Evolutionary conservation across 164 flowering plant genomes (phyloP).

Genomic region (Magnolia kwangsiensis): DNA sequence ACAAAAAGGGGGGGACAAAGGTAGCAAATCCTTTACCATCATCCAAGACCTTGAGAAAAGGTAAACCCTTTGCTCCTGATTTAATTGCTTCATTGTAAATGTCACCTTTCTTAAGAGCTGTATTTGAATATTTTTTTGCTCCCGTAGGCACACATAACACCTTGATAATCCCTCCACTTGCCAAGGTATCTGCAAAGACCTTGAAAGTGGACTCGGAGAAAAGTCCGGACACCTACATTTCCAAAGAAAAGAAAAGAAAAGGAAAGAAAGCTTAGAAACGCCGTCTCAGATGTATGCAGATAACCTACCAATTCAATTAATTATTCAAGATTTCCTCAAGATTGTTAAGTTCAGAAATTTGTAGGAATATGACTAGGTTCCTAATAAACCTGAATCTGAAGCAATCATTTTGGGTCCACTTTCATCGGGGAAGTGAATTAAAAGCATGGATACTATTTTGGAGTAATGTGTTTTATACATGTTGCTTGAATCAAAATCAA

Average conservation of each 20-base stretch:
- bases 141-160: constrained; percentile 79
- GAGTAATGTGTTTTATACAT: no score
- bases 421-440: no score
- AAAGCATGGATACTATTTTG: no score
- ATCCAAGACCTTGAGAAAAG: constrained; percentile 76
- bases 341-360: not conserved
- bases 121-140: constrained; percentile 69
- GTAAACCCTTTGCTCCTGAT: constrained; percentile 96
- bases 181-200: constrained; percentile 74
- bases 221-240: constrained; percentile 73
- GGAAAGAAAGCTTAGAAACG: not conserved
- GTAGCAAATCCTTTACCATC: constrained; percentile 42
- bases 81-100: constrained; percentile 72
- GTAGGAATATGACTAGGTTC: not conserved
- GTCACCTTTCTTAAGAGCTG: constrained; percentile 89
- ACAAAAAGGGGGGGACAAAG: not conserved
- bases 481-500: no score
- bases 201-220: constrained; percentile 62
- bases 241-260: not conserved
- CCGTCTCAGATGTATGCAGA: not conserved
- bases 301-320: not conserved
- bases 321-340: not conserved
- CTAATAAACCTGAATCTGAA: not conserved
- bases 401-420: not conserved
- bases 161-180: constrained; percentile 69